Evolutionary conservation across 2,329 filamentous ascomycete species (phyloP).

Genomic region (Dactylonectria macrodidyma): DNA sequence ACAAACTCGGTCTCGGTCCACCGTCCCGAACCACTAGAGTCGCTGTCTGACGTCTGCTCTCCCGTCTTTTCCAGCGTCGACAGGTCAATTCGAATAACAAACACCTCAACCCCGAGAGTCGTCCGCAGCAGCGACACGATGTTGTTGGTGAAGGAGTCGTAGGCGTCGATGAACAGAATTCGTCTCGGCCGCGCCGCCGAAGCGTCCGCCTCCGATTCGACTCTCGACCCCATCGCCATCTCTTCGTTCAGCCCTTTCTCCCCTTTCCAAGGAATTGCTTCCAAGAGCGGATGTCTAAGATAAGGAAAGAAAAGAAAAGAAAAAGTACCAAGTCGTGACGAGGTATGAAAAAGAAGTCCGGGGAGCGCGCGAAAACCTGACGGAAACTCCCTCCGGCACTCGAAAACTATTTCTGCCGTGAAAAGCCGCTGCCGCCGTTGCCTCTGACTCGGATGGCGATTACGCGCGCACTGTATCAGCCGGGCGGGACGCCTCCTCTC

Average conservation of each 20-base stretch:
- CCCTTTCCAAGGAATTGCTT: not conserved
- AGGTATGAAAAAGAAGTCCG: not conserved
- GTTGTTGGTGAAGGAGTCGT: slow-evolving; percentile 98
- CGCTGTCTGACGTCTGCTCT: slow-evolving; percentile 45
- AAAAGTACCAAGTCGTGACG: not conserved
- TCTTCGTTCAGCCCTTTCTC: slow-evolving; percentile 5
- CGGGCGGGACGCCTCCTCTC: slow-evolving; percentile 16
- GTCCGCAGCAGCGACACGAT: slow-evolving; percentile 86
- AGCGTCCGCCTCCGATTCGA: slow-evolving; percentile 27
- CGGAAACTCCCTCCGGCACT: slow-evolving; percentile 23
- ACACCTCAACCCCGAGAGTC: slow-evolving; percentile 76
- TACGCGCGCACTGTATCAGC: not conserved
- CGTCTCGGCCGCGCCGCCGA: slow-evolving; percentile 47
- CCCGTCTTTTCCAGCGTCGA: slow-evolving; percentile 63
- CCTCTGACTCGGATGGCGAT: slow-evolving; percentile 40
- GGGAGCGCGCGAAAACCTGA: slow-evolving; percentile 1
- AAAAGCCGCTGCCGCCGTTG: slow-evolving; percentile 40
- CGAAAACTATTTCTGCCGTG: slow-evolving; percentile 44
- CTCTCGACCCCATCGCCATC: slow-evolving; percentile 42
- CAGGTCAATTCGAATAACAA: slow-evolving; percentile 56
- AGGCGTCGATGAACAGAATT: slow-evolving; percentile 93
- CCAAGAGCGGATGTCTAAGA: not conserved
- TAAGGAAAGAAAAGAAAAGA: not conserved
- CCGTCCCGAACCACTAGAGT: slow-evolving; percentile 12
- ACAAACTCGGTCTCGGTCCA: slow-evolving; percentile 62